These are phyloP conservation scores for Cystobasidium sp. DNA, from an alignment of 1,284 basidiomycete species.

Conservation along the genomic window DNA sequence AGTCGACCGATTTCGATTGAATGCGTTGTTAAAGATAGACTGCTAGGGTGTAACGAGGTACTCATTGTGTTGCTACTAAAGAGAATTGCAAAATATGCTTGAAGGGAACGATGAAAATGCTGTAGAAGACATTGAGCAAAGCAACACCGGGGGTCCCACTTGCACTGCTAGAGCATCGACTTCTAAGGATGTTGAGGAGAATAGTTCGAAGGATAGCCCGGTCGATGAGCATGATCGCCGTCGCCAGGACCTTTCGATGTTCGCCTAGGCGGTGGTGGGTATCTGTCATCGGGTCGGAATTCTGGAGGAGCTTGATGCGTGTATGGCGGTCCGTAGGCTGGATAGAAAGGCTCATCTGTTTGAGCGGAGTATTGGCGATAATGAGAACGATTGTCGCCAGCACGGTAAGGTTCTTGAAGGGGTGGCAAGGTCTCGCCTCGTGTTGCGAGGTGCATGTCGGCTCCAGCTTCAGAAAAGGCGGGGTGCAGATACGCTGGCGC, in stretches of 20 bases:
- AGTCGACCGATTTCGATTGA: too few species aligned
- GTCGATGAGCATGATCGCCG: neutral
- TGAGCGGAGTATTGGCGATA: conserved; percentile 16
- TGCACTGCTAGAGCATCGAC: too few species aligned
- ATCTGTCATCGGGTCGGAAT: neutral
- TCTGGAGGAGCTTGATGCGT: neutral
- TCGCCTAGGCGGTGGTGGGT: neutral
- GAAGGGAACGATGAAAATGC: neutral
- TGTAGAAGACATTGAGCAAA: neutral
- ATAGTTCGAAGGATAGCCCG: neutral
- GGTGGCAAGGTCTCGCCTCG: neutral
- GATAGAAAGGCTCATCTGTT: conserved; percentile 7
- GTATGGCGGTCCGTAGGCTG: neutral
- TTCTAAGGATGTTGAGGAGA: conserved; percentile 8
- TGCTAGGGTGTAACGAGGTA: neutral
- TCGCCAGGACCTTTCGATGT: neutral
- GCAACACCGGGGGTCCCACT: too few species aligned
- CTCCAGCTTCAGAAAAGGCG: neutral
- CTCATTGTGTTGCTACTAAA: neutral
- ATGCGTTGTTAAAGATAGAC: neutral
- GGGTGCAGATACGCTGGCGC: conserved; percentile 2
- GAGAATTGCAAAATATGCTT: neutral
- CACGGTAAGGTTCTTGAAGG: neutral
- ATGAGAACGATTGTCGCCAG: neutral
- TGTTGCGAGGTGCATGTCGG: neutral